Conservation (phyloP, 1,284 basidiomycete species). For the Hymenochaete sp. region DNA sequence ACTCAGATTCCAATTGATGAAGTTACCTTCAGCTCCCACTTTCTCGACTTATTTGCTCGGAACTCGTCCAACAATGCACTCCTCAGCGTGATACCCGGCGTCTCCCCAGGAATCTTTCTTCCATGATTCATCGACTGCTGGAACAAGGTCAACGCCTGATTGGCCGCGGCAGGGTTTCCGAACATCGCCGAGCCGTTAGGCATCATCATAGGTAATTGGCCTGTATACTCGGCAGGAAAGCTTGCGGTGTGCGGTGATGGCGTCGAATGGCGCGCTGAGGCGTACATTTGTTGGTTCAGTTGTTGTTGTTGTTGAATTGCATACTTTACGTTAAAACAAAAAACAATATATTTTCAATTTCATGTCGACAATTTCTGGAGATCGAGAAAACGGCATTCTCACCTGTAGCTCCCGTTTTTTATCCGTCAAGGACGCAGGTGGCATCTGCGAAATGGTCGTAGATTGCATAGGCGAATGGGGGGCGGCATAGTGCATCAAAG, state of each 20-base stretch:
- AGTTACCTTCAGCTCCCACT: constrained; percentile 73
- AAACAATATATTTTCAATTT: neutral
- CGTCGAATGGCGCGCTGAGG: constrained; percentile 31
- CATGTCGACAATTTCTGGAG: neutral
- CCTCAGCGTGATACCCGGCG: constrained; percentile 24
- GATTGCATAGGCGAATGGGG: constrained; percentile 40
- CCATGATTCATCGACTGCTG: constrained; percentile 33
- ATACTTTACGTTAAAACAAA: constrained; percentile 29
- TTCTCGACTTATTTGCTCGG: constrained; percentile 66
- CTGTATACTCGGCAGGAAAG: constrained; percentile 42
- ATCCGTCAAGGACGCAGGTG: constrained; percentile 37
- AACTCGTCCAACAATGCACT: constrained; percentile 80
- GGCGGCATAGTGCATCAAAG: constrained; percentile 47
- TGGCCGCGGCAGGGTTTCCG: constrained; percentile 25
- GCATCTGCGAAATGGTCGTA: constrained; percentile 35
- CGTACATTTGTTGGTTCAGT: constrained; percentile 33
- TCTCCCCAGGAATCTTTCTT: constrained; percentile 32
- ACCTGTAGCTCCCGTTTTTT: constrained; percentile 58
- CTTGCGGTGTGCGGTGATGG: constrained; percentile 30
- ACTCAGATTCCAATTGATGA: constrained; percentile 9
- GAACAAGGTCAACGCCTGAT: constrained; percentile 32
- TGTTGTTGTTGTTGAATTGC: constrained; percentile 37
- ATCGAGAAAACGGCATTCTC: constrained; percentile 16
- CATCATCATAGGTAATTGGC: constrained; percentile 38
- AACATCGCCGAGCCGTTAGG: constrained; percentile 36